Evolutionary conservation across 2,329 filamentous ascomycete genomes (phyloP), one percentile per base, ranked within the genome.

Genomic region (Apiospora pterosperma): DNA sequence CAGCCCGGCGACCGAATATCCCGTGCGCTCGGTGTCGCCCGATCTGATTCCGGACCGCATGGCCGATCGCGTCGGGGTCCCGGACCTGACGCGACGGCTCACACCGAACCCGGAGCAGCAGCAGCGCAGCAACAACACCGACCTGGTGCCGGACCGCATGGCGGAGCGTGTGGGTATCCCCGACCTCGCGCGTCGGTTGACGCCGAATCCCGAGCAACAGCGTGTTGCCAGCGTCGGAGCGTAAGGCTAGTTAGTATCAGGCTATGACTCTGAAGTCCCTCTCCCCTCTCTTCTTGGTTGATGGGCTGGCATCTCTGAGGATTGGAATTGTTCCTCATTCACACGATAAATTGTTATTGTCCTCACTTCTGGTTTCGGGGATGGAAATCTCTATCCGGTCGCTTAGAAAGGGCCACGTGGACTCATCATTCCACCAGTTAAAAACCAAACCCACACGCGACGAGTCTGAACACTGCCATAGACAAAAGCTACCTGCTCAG

Each of bases 11-110:
- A 81, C 80, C 5, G 85, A 87, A 70, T 85, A 85, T 68, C 82
- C 82, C 5, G 70, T 86, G 36, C 79, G 85, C 42, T 85, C 84
- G 25, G 79, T 83, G 31, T 88, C 85, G 4, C 85, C 85, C 0
- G 87, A 89, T 59, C 76, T 89, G 59, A 74, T 88, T n/a, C 86
- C 85, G 14, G 87, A 89, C 71, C 81, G 85, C 62, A 88, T 88
- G 86, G 84, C 84, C 7, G 84, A 85, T 64, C 82, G 85, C 62
- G 82, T 87, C 44, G 80, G 81, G 11, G 82, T 84, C 64, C 80
- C 82, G 11, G 76, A 75, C 21, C 75, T 84, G 23, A 63, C 69
- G n/a, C 69, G 69, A 38, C 71, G 75, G 62, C 64, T 76, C 25
- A 76, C 75, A 11, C 75, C 75, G 23, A 68, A 75, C 25, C 75